These are phyloP conservation scores for Colletotrichum sp. DNA, from an alignment of 2,329 filamentous ascomycete species.

Conservation along the genomic window DNA sequence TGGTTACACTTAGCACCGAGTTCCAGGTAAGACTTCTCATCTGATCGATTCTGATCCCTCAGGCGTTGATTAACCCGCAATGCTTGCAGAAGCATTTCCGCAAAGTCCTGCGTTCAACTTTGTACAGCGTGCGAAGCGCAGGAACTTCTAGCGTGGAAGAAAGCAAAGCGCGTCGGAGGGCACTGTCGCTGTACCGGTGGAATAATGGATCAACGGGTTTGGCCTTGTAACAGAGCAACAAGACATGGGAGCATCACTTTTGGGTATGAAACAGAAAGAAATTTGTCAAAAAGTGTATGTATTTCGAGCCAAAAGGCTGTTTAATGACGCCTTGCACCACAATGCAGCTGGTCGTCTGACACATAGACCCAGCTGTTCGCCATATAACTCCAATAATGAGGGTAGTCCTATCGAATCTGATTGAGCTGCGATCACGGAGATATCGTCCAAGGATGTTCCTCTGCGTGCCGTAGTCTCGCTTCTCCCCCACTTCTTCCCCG, in stretches of 20 bases:
- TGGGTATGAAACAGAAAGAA: background rate
- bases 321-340: background rate
- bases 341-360: background rate
- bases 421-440: background rate
- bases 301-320: background rate
- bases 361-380: background rate
- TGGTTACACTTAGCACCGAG: slow-evolving; percentile 45
- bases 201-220: background rate
- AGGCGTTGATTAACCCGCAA: background rate
- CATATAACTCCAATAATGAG: background rate
- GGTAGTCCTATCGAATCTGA: background rate
- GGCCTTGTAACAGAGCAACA: background rate
- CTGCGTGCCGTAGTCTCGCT: background rate
- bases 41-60: background rate
- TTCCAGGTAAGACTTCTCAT: background rate
- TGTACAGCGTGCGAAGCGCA: background rate
- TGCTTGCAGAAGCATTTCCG: background rate
- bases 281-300: background rate
- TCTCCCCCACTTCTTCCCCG: background rate
- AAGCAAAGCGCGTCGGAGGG: background rate
- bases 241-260: background rate
- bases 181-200: background rate
- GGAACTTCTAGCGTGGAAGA: background rate
- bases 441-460: background rate
- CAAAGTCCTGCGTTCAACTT: background rate